Conservation (phyloP, 148 eudicot species). For the Drosera capensis region DNA sequence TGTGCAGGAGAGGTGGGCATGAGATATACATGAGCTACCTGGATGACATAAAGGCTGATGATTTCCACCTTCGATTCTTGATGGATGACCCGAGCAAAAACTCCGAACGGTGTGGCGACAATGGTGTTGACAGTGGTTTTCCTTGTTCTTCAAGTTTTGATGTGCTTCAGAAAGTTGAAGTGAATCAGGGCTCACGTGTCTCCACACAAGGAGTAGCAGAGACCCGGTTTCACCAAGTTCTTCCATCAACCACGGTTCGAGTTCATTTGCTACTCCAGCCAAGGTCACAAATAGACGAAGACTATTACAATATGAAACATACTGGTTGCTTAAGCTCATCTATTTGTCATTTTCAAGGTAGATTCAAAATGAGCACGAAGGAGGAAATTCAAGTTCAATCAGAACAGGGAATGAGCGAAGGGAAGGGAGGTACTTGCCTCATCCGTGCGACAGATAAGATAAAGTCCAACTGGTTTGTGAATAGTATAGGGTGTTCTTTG, state of each 20-base stretch:
- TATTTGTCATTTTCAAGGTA: not conserved
- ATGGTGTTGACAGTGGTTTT: slow-evolving; percentile 25
- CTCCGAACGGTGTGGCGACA: slow-evolving; percentile 22
- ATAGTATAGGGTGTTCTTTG: no score
- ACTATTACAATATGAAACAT: not conserved
- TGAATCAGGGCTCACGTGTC: slow-evolving; percentile 41
- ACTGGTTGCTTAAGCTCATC: not conserved
- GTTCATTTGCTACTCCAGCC: slow-evolving; percentile 23
- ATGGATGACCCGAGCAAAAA: slow-evolving; percentile 23
- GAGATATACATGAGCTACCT: slow-evolving; percentile 6
- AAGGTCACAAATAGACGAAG: not conserved
- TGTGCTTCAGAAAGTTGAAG: slow-evolving; percentile 40
- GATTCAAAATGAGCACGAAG: not conserved
- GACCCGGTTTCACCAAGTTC: slow-evolving; percentile 58
- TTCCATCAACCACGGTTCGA: slow-evolving; percentile 52
- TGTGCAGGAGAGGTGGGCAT: slow-evolving; percentile 21
- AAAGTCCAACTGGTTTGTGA: no score
- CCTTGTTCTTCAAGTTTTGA: slow-evolving; percentile 39
- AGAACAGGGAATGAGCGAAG: not conserved
- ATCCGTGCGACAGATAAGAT: no score
- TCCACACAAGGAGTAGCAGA: slow-evolving; percentile 47
- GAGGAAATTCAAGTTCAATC: not conserved
- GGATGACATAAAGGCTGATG: slow-evolving; percentile 13
- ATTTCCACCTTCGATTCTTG: slow-evolving; percentile 18
- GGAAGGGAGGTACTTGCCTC: not conserved